Base-by-base conservation (phyloP, 306 rosid genomes). In the Cucurbita ficifolia region DNA sequence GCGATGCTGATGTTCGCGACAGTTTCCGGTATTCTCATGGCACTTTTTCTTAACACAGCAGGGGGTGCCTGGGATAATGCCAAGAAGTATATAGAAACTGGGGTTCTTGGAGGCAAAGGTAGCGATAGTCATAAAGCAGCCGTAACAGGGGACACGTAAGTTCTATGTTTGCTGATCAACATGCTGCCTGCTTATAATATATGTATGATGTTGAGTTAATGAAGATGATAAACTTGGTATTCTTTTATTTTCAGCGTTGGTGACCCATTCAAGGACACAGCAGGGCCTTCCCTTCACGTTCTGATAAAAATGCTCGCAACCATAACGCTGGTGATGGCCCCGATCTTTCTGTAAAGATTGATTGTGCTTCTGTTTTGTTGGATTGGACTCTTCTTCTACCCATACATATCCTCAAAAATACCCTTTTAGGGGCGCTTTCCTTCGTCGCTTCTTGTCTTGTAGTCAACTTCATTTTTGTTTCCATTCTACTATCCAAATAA, bases 51-150 rank as follows among this genome's bases (percentile, higher is more conserved):
- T 80, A 94, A 91, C 87, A 94, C 99, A 49, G 85, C 96, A 36
- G 97, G 99, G 43, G 99, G 99, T 77, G 99, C 99, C 36, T 94
- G 97, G 99, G 99, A 94, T 86, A 94, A 94, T 58, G 99, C 99
- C 51, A 91, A 94, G 86, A 94, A 94, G 80, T 94, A 94, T 83
- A 94, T 94, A 17, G 99, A 94, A 82, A 94, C 96, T 0, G 99
- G 99, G 70, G 97, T 84, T 74, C 97, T 91, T 10, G 97, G 99
- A 78, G 99, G 99, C 79, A 94, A 94, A 82, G 97, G 99, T 77
- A 94, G 99, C 71, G 97, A 94, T 7, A 84, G 88, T 80, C 99
- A 94, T 76, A 94, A 94, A 86, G 99, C 99, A 50, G 99, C 97
- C 9, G 33, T 94, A 51, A 94, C 97, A 0, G 99, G 99, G 82